Evolutionary conservation across 2,329 filamentous ascomycete species (phyloP).

Genomic region (Aureobasidium sp.): DNA sequence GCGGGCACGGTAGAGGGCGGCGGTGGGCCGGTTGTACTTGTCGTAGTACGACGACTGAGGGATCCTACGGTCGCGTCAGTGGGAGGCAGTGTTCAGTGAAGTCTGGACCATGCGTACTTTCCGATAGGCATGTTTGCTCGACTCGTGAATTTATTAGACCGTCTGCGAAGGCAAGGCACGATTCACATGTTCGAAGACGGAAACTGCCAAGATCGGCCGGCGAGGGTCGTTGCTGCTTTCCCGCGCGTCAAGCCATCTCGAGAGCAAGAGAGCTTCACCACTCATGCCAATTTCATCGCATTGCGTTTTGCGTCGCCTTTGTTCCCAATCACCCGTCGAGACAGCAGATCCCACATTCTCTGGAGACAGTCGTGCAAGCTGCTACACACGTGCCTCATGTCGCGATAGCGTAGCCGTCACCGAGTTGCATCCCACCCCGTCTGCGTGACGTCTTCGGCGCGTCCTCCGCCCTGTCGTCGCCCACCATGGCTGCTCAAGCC

Average conservation of each 20-base stretch:
- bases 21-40: constrained; percentile 73
- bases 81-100: neutral
- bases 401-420: constrained; percentile 9
- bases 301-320: neutral
- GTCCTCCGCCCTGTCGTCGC: constrained; percentile 10
- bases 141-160: neutral
- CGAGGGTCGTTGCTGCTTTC: constrained; percentile 4
- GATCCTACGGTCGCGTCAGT: constrained; percentile 35
- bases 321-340: neutral
- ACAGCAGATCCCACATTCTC: neutral
- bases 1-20: constrained; percentile 83
- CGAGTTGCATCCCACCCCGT: constrained; percentile 1
- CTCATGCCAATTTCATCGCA: neutral
- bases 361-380: neutral
- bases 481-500: constrained; percentile 23
- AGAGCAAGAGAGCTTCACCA: neutral
- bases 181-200: constrained; percentile 2
- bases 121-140: constrained; percentile 21
- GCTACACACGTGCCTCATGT: constrained; percentile 3
- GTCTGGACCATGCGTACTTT: constrained; percentile 17
- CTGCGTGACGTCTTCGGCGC: constrained; percentile 19
- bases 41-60: constrained; percentile 85
- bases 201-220: neutral
- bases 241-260: neutral
- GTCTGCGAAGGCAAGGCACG: neutral